Evolutionary conservation across 768 basidiomycete species (phyloP), one percentile per base, ranked within the genome.

Genomic region (Mycena albidolilacea): DNA sequence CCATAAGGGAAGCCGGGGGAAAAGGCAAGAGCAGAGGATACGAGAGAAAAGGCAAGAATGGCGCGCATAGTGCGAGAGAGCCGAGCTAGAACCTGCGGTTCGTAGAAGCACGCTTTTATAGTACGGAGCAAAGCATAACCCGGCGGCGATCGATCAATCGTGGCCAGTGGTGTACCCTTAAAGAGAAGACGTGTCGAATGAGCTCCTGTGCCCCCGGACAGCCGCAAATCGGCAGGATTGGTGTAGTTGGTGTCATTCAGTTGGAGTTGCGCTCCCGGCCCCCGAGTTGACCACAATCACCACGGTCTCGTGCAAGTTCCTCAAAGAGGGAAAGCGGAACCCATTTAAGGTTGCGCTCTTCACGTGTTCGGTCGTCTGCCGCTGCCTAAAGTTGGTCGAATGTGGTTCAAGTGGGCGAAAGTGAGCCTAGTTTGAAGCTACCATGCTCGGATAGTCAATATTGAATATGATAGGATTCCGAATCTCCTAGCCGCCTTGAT

Each of bases 1-100:
- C 93, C 94, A 76, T 95, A 95, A 4, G 93, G 87, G 77, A 95
- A 95, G 63, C 90, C 88, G 19, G 87, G 89, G 38, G 80, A 80
- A 69, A 90, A 80, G 12, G 82, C 83, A 60, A 80, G 39, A 38
- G 82, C 74, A 60, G 84, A 73, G 23, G 84, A 72, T 21, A 77
- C 79, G 48, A 83, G 35, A 48, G 84, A 79, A 73, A 82, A 64
- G 64, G 78, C 55, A 70, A 77, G 78, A 79, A 80, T 46, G 57
- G 74, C 78, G 59, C 62, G 64, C 12, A 68, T 37, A 5, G 52
- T 35, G 67, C 69, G 73, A 70, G 74, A 71, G 79, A 78, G 67
- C 48, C 73, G 61, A 58, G 74, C 67, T 72, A 78, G 59, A 66
- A 71, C 30, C 30, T 67, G 35, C 12, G 1, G 52, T 10, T 50